Percentiles rank a stretch among this genome's conserved stretches.
phyloP scores from a whole-genome alignment of 2,329 filamentous ascomycete genomes.

The Didymella pomorum region DNA sequence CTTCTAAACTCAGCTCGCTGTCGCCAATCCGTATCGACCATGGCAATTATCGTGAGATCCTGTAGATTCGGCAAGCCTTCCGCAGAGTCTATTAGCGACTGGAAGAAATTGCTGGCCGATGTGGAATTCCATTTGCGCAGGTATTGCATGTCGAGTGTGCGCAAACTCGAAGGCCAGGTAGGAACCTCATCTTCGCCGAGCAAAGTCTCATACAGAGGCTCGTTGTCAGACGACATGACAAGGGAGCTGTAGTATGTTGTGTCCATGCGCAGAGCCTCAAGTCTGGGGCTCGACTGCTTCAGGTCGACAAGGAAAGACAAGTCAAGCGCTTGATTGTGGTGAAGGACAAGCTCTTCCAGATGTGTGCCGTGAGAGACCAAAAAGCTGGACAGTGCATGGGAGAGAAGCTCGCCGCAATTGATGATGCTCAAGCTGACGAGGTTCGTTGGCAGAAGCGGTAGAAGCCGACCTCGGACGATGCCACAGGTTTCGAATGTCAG shows the following conservation, averaged over 20 bases:
- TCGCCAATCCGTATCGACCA: slow-evolving; percentile 81
- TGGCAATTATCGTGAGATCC: slow-evolving; percentile 71
- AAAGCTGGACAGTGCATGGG: slow-evolving; percentile 70
- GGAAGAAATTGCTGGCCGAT: slow-evolving; percentile 78
- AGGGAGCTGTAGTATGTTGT: slow-evolving; percentile 79
- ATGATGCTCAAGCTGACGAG: slow-evolving; percentile 75
- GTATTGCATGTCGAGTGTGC: slow-evolving; percentile 76
- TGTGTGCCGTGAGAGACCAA: slow-evolving; percentile 71
- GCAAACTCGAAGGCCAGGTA: slow-evolving; percentile 77
- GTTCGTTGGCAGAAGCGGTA: slow-evolving; percentile 72
- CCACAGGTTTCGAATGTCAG: slow-evolving; percentile 79
- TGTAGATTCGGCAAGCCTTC: slow-evolving; percentile 71
- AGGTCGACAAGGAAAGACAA: slow-evolving; percentile 76
- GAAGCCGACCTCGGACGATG: slow-evolving; percentile 71
- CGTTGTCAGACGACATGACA: slow-evolving; percentile 71
- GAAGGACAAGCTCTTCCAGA: slow-evolving; percentile 73
- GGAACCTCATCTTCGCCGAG: slow-evolving; percentile 71
- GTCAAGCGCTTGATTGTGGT: slow-evolving; percentile 81
- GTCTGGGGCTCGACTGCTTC: slow-evolving; percentile 70
- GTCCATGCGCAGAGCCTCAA: slow-evolving; percentile 78
- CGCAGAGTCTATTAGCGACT: slow-evolving; percentile 78
- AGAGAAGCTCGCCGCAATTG: slow-evolving; percentile 79
- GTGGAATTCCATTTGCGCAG: slow-evolving; percentile 76
- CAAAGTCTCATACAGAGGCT: slow-evolving; percentile 76
- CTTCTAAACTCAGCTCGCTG: slow-evolving; percentile 80